Evolutionary conservation across 2,329 filamentous ascomycete genomes (phyloP), one percentile per base, ranked within the genome.

Genomic region (Diaporthe vaccinii): DNA sequence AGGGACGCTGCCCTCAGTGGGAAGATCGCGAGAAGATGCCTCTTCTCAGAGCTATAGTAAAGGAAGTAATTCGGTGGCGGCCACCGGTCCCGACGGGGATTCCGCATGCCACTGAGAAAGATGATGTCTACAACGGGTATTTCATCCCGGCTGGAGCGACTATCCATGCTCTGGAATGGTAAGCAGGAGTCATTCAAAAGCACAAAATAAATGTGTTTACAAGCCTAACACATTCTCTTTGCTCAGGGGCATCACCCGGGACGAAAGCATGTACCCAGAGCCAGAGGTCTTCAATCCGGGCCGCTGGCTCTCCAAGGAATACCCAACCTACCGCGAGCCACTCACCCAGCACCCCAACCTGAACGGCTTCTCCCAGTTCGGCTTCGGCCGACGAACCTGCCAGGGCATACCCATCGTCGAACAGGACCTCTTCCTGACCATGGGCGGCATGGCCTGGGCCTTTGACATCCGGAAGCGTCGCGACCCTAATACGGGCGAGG

Each of bases 1-100:
- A 81, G 5, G 84, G 84, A 0, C 81, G 82, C 31, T 85, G 88
- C 72, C 88, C 88, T 0, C 82, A 83, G 71, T 87, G 88, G 83
- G 83, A 84, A 44, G 86, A 90, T 73, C 81, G 86, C 49, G 84
- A 86, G 57, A 83, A 83, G 36, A 75, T 89, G 58, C 88, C 87
- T 5, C 77, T 86, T 75, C 80, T 89, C 55, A 82, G 87, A 34
- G 88, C 88, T 1, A 84, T 87, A 14, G 85, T 89, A 51, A 88
- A 89, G 79, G 88, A 91, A 80, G 84, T 85, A 0, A 83, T 90
- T 28, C 84, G 89, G n/a, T 90, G 88, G 87, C 83, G 88, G 70
- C 87, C 88, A 39, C 87, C 88, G 5, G 88, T 90, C 14, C 88
- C 88, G 7, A 89, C 88, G 46, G 87, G 85, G 4, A 88, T 91